Conservation (phyloP, 2,329 filamentous ascomycete genomes). For the Ceratocystis huliohia region DNA sequence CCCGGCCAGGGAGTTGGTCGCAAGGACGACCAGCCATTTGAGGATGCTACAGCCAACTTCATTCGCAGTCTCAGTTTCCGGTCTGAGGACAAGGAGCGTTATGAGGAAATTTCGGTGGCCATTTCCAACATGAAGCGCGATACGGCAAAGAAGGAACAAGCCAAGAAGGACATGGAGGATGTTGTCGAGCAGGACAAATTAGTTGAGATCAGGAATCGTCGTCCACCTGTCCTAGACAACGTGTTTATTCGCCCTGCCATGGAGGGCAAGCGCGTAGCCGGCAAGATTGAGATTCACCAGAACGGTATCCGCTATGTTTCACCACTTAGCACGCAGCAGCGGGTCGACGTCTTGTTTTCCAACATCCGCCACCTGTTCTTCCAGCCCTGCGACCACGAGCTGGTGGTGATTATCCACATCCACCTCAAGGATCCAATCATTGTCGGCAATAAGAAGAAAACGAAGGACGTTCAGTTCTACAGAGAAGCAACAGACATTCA, state of each 20-base stretch:
- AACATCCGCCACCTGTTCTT: constrained; percentile 99
- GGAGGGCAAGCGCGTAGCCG: constrained; percentile 92
- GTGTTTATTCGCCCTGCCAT: constrained; percentile 91
- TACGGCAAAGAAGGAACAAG: constrained; percentile 80
- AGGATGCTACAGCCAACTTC: constrained; percentile 91
- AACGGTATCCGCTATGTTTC: constrained; percentile 96
- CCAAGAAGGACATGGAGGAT: constrained; percentile 99
- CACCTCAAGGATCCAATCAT: constrained; percentile 97
- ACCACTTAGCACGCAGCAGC: constrained; percentile 63
- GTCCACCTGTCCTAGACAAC: constrained; percentile 79
- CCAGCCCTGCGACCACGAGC: constrained; percentile 88
- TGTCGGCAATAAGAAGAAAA: constrained; percentile 94
- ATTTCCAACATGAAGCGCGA: constrained; percentile 96
- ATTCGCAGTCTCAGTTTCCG: constrained; percentile 90
- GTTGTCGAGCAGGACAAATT: constrained; percentile 98
- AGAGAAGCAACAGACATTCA: constrained; percentile 96
- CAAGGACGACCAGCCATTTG: constrained; percentile 95
- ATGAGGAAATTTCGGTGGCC: constrained; percentile 80
- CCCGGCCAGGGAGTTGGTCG: constrained; percentile 93
- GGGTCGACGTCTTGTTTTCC: constrained; percentile 89
- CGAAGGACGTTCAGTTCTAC: constrained; percentile 97
- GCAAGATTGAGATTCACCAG: constrained; percentile 93
- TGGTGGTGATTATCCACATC: constrained; percentile 96
- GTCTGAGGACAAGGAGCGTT: constrained; percentile 75
- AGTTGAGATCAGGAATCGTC: constrained; percentile 83